Evolutionary conservation across 345 rosid species (phyloP), one percentile per base, ranked within the genome.

Genomic region (Boechera stricta): DNA sequence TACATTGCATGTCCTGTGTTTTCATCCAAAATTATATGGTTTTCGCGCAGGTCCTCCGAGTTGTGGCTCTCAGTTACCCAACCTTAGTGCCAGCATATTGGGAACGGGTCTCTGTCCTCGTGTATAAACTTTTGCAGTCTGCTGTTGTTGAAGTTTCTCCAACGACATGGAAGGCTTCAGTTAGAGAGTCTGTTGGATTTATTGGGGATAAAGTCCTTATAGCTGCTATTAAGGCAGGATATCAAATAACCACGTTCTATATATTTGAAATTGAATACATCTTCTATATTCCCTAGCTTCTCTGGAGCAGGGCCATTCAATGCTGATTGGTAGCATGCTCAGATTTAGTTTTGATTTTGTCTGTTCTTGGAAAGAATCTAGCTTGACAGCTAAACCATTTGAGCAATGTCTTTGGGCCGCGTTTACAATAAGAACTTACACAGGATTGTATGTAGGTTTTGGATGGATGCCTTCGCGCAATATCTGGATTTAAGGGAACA

Each of bases 401-500:
- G 41, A 77, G 55, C 70, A 13, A 28, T 45, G 42, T 69, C 64
- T 62, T 69, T 18, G 49, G 65, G 71, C 58, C 33, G 70, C n/a
- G 1, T 63, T 5, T 54, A 38, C 29, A 63, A 6, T 47, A 64
- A 71, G 44, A 64, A 77, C 55, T 77, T 71, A 57, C 61, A 36
- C 63, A 51, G 58, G 33, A 53, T 41, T 76, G 53, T 63, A 74
- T 76, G 61, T 86, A 94, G 97, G 97, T 90, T 64, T 83, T 92
- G 84, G 98, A 94, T 84, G 95, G 87, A 73, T 87, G 87, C 77
- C 95, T 94, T 75, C 91, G 97, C 67, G 97, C 93, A 56, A 77
- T 87, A 80, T 90, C 90, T 89, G 98, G 97, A 82, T 92, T 86
- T 79, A 90, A 84, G 82, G 98, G 97, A 85, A 94, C 90, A 24